Conservation (phyloP, 139 green algal species). For the Desmodesmus armatus region DNA sequence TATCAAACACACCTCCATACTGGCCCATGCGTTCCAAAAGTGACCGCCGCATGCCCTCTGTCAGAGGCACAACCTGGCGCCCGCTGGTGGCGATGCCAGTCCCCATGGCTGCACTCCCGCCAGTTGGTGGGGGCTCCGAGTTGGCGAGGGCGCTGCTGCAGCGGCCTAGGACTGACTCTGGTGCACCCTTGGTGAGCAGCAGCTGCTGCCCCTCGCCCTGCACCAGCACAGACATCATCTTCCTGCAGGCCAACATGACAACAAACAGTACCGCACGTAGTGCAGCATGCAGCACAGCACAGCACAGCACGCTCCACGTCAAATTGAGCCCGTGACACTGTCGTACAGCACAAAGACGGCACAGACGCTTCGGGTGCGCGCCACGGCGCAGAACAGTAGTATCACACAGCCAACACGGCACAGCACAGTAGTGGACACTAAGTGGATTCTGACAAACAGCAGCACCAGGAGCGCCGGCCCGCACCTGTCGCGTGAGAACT, state of each 20-base stretch:
- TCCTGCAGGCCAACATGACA: slow-evolving; percentile 60
- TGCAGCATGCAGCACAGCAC: neutral
- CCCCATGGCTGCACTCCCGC: neutral
- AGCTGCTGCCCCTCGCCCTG: slow-evolving; percentile 22
- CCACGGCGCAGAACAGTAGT: no score
- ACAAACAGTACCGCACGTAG: neutral
- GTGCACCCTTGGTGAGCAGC: slow-evolving; percentile 86
- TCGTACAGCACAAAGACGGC: no score
- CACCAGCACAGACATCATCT: slow-evolving; percentile 93
- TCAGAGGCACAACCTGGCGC: slow-evolving; percentile 63
- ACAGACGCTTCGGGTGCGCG: no score
- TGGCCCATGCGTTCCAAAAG: slow-evolving; percentile 50
- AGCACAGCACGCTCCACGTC: no score
- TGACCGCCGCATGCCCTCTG: slow-evolving; percentile 25
- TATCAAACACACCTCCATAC: slow-evolving; percentile 59
- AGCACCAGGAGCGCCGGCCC: neutral
- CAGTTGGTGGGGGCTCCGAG: neutral
- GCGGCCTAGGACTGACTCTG: slow-evolving; percentile 86
- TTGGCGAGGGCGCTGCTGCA: slow-evolving; percentile 81
- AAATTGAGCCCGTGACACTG: no score
- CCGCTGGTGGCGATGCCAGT: neutral
- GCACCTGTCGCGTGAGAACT: slow-evolving; percentile 80
- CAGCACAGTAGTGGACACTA: no score
- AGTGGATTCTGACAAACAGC: no score
- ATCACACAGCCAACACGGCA: no score